These are phyloP conservation scores for Naegleria fowleri DNA, from an alignment of 208 protist genomes.

Conservation along the genomic window DNA sequence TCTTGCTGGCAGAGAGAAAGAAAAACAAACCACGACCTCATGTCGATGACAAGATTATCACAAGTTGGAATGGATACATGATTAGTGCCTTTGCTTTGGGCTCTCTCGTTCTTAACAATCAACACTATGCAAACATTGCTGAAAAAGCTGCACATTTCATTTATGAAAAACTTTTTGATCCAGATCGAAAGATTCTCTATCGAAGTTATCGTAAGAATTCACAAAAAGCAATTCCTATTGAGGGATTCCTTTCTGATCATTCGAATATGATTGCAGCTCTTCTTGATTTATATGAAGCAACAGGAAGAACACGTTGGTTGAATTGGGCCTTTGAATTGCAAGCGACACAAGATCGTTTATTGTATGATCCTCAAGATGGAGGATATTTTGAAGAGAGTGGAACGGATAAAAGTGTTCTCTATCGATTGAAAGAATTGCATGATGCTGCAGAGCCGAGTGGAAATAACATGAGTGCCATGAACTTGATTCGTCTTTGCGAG, in stretches of 20 bases:
- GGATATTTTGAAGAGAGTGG: slow-evolving; percentile 23
- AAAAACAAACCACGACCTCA: slow-evolving; percentile 35
- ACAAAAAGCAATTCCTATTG: neutral
- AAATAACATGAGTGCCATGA: slow-evolving; percentile 6
- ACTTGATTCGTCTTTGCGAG: slow-evolving; percentile 20
- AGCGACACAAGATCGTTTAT: neutral
- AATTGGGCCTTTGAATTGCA: slow-evolving; percentile 41
- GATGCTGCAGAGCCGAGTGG: slow-evolving; percentile 29
- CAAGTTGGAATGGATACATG: slow-evolving; percentile 41
- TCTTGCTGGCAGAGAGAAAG: neutral
- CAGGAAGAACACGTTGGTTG: slow-evolving; percentile 26
- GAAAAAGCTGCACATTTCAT: slow-evolving; percentile 37
- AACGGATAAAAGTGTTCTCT: slow-evolving; percentile 1
- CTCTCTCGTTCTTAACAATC: neutral
- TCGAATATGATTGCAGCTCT: slow-evolving; percentile 34
- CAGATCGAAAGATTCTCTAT: neutral
- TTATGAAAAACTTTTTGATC: slow-evolving; percentile 10
- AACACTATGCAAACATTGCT: neutral
- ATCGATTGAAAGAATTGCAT: slow-evolving; percentile 20
- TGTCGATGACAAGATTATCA: slow-evolving; percentile 42
- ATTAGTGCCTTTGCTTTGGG: slow-evolving; percentile 35
- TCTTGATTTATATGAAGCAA: slow-evolving; percentile 40
- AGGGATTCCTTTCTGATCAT: slow-evolving; percentile 37
- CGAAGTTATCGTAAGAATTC: neutral
- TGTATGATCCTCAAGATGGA: slow-evolving; percentile 19